Conservation (phyloP, 2,329 filamentous ascomycete species). For the Neofusicoccum cordaticola region DNA sequence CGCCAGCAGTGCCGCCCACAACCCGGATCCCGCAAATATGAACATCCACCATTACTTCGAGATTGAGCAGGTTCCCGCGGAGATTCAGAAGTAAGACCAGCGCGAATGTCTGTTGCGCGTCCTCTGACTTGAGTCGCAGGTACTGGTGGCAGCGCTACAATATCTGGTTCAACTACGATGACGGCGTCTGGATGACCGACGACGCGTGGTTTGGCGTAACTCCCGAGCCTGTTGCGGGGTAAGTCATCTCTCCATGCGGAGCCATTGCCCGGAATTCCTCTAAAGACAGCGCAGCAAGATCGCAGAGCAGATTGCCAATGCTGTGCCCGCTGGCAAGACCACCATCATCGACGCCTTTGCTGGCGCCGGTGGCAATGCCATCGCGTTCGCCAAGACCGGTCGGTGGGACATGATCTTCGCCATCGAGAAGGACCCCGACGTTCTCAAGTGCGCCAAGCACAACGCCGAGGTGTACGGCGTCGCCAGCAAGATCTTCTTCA, state of each 20-base stretch:
- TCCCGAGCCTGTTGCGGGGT: slow-evolving; percentile 86
- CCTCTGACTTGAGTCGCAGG: slow-evolving; percentile 45
- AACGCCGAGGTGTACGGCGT: slow-evolving; percentile 88
- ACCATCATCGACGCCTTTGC: slow-evolving; percentile 85
- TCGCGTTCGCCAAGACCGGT: slow-evolving; percentile 82
- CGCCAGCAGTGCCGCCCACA: slow-evolving; percentile 12
- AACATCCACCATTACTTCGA: slow-evolving; percentile 62
- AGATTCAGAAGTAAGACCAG: slow-evolving; percentile 72
- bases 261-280: background rate
- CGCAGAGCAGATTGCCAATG: slow-evolving; percentile 65
- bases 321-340: slow-evolving; percentile 54
- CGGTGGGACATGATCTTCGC: slow-evolving; percentile 83
- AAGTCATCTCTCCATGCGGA: slow-evolving; percentile 29
- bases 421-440: slow-evolving; percentile 78
- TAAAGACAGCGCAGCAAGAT: slow-evolving; percentile 58
- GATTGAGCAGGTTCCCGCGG: slow-evolving; percentile 69
- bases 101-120: background rate
- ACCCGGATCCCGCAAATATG: slow-evolving; percentile 34
- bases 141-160: slow-evolving; percentile 89
- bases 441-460: slow-evolving; percentile 84
- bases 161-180: slow-evolving; percentile 83
- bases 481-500: slow-evolving; percentile 74
- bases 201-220: slow-evolving; percentile 97
- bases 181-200: slow-evolving; percentile 86
- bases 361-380: slow-evolving; percentile 88